These are phyloP conservation scores for Cinchona pubescens DNA, from an alignment of 257 asterid species.

Conservation along the genomic window DNA sequence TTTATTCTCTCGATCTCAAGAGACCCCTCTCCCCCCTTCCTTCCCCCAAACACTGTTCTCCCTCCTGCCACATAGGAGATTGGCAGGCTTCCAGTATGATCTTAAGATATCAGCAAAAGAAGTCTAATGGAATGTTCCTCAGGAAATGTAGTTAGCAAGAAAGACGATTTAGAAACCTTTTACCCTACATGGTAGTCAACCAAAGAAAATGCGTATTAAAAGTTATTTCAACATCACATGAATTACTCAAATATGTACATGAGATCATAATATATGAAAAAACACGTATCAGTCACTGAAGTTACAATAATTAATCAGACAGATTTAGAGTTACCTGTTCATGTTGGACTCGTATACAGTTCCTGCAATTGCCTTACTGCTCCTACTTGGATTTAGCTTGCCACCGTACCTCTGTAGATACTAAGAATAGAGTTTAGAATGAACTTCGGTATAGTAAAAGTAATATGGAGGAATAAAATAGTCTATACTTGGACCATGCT, in stretches of 20 bases:
- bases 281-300: neutral
- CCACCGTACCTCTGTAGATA: constrained; percentile 41
- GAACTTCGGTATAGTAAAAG: constrained; percentile 1
- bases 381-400: constrained; percentile 60
- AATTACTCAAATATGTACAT: neutral
- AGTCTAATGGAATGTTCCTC: neutral
- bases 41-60: too few species aligned
- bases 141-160: neutral
- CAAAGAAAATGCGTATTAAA: neutral
- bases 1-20: too few species aligned
- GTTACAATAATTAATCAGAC: neutral
- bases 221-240: neutral
- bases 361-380: constrained; percentile 35
- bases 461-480: neutral
- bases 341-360: constrained; percentile 34
- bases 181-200: neutral
- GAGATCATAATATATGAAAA: neutral
- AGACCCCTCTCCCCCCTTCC: too few species aligned
- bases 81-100: neutral
- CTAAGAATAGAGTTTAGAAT: neutral
- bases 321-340: constrained; percentile 39
- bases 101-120: neutral
- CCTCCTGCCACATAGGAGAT: too few species aligned
- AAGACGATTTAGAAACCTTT: neutral
- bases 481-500: constrained; percentile 16